A percentile compares a stretch with the other conserved stretches of the same genome.
These are phyloP conservation scores for Digitaria exilis DNA, from an alignment of 202 grass and related monocot genomes.

Conservation along the genomic window DNA sequence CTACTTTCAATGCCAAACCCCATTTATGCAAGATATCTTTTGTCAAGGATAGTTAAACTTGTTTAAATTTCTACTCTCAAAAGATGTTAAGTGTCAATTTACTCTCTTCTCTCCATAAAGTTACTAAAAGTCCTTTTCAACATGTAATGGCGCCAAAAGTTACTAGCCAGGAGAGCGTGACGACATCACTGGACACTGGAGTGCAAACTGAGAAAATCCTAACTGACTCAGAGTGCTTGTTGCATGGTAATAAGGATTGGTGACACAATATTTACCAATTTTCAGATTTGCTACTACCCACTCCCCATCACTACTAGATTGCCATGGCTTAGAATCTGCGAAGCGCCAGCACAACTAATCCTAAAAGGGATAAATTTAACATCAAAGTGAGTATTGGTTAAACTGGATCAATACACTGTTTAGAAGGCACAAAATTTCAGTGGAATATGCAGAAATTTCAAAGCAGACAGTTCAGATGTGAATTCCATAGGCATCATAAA, in stretches of 20 bases:
- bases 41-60: neutral
- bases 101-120: neutral
- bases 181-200: neutral
- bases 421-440: neutral
- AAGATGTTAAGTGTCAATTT: neutral
- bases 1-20: neutral
- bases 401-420: neutral
- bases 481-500: neutral
- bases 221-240: neutral
- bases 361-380: neutral
- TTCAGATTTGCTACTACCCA: neutral
- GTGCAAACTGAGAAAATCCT: neutral
- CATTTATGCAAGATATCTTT: neutral
- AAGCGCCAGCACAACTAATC: neutral
- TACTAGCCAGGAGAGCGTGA: neutral
- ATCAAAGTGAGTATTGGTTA: neutral
- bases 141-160: neutral
- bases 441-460: neutral
- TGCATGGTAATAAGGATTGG: neutral
- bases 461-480: neutral
- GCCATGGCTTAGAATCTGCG: neutral
- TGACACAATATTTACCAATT: neutral
- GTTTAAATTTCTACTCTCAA: neutral
- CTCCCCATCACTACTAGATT: neutral
- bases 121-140: slow-evolving; percentile 4